Evolutionary conservation across 2,329 filamentous ascomycete genomes (phyloP), one percentile per base, ranked within the genome.

Genomic region (Cladobotryum mycophilum): DNA sequence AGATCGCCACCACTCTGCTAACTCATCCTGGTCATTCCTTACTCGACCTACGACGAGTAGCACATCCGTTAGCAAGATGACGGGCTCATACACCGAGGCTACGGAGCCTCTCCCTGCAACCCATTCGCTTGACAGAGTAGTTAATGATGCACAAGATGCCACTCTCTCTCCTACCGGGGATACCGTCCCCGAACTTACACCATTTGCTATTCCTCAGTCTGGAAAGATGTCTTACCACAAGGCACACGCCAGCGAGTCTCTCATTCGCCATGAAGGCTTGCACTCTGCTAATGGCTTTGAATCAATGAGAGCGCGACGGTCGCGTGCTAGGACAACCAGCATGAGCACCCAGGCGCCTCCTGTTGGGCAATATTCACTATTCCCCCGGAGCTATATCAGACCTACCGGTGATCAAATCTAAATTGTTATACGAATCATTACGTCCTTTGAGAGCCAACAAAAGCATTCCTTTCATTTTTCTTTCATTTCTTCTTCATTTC

Each of bases 41-140:
- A 81, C 78, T 5, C 73, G 76, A 5, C 70, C 78, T 60, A 82
- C 78, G 4, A 66, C 69, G 41, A 81, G 76, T 67, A 79, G 73
- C 52, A 71, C 67, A 12, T 77, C 74, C 12, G 59, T 70, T 22
- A 69, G 64, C 59, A 70, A 70, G 55, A 59, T 64, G 56, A 56
- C 61, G 13, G 60, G 53, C 11, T 54, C 60, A 13, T 64, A 65
- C 58, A 57, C 58, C 2, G 68, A 71, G 15, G 55, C 57, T 5
- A 56, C 60, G 7, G 70, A 70, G 34, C 60, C 60, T 25, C 52
- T 66, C 36, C 61, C 63, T n/a, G 55, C 58, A 33, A 58, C 60
- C 25, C 60, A 61, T 22, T 45, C 60, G 8, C 45, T 51, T 18
- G 63, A 65, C 25, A 48, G 54, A 17, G 36, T 43, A 14, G 37